Base-by-base conservation (phyloP, 2,329 filamentous ascomycete species). In the Epichloe coenophiala region DNA sequence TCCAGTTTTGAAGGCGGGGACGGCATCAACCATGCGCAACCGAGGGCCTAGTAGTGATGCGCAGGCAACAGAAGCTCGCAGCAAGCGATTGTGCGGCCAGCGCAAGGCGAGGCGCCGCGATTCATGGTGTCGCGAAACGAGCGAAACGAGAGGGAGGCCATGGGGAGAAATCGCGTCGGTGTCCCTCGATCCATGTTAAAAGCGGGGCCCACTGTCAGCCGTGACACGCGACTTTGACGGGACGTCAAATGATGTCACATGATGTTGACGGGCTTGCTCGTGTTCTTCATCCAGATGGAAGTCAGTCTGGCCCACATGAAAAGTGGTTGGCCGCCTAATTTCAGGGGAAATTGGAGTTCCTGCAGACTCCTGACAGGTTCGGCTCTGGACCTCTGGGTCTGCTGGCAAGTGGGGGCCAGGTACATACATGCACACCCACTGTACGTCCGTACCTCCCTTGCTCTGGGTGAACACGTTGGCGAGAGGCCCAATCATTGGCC, bases 191-290 rank as follows among this genome's bases (percentile, higher is more conserved):
- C 31, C 19, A 15, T 31, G 42, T 21, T 21, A 21, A 40, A 39
- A 42, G 27, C 17, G 49, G 47, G 40, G 17, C 33, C 31, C 27
- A 27, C 37, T 27, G 45, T 42, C 44, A 45, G 43, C 3, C 31
- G 33, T 40, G 49, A 19, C 47, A 59, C 63, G 56, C 62, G 62
- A 63, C 51, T 40, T 36, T 55, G 54, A 62, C 63, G 49, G 57
- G 59, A 53, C 51, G 50, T 68, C 65, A 68, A 64, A 56, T 67
- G 65, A 3, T 7, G 2, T 12, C 27, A 31, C 27, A 31, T 31
- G 27, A 53, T 52, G 49, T 21, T 21, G 19, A 21, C 19, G 19
- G 19, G 19, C 3, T 21, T 3, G 23, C 36, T 15, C 11, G 5
- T 37, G 37, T 13, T n/a, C 37, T 38, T 38, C 37, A 38, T n/a